phyloP scores from a whole-genome alignment of 2,329 filamentous ascomycete species.

The Calonectria hawksworthii region DNA sequence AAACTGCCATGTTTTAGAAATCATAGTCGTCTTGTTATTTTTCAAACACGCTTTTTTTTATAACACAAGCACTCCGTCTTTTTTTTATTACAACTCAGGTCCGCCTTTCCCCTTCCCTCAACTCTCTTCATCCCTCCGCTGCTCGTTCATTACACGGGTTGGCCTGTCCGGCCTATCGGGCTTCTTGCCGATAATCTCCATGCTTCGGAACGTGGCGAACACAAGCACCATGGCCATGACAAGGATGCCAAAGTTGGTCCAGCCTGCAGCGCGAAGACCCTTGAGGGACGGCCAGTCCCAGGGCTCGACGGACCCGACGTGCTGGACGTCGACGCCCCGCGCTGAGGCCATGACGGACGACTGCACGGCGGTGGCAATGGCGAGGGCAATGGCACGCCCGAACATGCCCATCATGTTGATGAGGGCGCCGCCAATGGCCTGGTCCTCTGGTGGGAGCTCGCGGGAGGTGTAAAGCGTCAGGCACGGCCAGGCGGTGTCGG shows the following conservation, averaged over 20 bases:
- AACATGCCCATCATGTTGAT: constrained; percentile 77
- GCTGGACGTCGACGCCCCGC: constrained; percentile 58
- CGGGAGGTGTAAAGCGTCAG: constrained; percentile 77
- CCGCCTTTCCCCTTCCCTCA: background rate
- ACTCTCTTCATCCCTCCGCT: constrained; percentile 34
- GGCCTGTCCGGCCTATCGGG: constrained; percentile 32
- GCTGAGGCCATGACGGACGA: constrained; percentile 70
- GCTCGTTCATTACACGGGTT: constrained; percentile 42
- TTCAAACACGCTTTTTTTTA: background rate
- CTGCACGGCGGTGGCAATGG: constrained; percentile 75
- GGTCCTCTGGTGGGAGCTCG: constrained; percentile 72
- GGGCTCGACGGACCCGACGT: constrained; percentile 56
- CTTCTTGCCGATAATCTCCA: constrained; percentile 65
- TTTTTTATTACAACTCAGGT: background rate
- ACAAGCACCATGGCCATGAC: constrained; percentile 60
- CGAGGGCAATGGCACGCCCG: constrained; percentile 75
- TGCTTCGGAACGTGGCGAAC: constrained; percentile 62
- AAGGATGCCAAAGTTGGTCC: constrained; percentile 66
- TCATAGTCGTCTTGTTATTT: background rate
- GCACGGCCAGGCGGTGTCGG: constrained; percentile 76
- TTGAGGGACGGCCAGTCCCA: constrained; percentile 63
- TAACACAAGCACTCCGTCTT: background rate
- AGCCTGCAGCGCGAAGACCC: constrained; percentile 64
- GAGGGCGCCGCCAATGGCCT: constrained; percentile 76
- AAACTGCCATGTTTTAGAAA: background rate